A percentile compares a stretch with the other conserved stretches of the same genome.
Conservation (phyloP, 768 basidiomycete genomes). For the Clitopilus hobsonii region DNA sequence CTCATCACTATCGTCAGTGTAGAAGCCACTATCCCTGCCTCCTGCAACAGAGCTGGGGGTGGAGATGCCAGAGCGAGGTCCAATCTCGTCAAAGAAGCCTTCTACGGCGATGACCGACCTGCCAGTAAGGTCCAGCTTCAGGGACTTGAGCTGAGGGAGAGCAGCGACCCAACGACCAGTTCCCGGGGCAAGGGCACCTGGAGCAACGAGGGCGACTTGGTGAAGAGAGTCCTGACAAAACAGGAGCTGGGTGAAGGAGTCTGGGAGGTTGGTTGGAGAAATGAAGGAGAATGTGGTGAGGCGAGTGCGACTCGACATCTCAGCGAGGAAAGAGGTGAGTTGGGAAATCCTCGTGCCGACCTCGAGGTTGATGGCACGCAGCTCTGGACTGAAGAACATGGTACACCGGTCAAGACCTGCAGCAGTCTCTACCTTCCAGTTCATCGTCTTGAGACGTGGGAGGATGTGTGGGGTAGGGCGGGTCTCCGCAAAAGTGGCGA, state of each 20-base stretch:
- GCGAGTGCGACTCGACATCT: conserved; percentile 58
- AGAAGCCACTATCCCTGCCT: conserved; percentile 73
- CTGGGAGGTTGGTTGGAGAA: conserved; percentile 66
- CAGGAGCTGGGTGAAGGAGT: conserved; percentile 64
- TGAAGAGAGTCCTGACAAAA: conserved; percentile 55
- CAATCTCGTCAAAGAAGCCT: conserved; percentile 73
- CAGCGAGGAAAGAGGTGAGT: conserved; percentile 56
- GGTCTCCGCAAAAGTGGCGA: conserved; percentile 60
- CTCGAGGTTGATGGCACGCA: conserved; percentile 61
- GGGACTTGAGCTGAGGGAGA: conserved; percentile 53
- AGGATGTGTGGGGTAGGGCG: conserved; percentile 62
- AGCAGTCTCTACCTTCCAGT: conserved; percentile 68
- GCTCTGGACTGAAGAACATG: conserved; percentile 61
- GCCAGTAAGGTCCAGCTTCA: conserved; percentile 71
- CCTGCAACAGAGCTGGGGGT: conserved; percentile 59
- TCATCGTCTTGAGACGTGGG: conserved; percentile 63
- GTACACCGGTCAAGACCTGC: conserved; percentile 60
- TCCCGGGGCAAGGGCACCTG: conserved; percentile 65
- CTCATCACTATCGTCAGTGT: conserved; percentile 72
- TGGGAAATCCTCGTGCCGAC: conserved; percentile 54
- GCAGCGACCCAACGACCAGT: conserved; percentile 74
- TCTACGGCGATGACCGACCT: conserved; percentile 67
- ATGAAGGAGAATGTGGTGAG: conserved; percentile 67
- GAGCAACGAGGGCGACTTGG: conserved; percentile 62
- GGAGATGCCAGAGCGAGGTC: conserved; percentile 58